Conservation (phyloP, 2,329 filamentous ascomycete species). For the Cercospora janseana region DNA sequence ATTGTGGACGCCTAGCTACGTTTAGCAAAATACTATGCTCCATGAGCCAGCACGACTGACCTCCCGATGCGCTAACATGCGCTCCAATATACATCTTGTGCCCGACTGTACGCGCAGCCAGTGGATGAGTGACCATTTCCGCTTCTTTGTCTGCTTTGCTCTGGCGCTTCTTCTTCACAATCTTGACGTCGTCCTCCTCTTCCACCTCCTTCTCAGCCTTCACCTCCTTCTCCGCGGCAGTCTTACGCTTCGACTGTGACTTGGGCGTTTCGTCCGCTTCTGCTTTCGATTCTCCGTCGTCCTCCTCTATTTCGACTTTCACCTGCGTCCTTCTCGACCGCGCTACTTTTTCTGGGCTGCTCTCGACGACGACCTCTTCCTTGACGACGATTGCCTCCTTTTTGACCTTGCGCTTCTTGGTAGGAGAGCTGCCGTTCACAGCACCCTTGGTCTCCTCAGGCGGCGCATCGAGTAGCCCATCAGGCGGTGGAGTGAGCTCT, state of each 20-base stretch:
- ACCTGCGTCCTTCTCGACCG: constrained; percentile 10
- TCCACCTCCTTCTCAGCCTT: constrained; percentile 14
- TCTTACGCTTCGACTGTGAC: constrained; percentile 18
- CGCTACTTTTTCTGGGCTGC: background rate
- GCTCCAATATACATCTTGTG: constrained; percentile 85
- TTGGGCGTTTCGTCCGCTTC: constrained; percentile 13
- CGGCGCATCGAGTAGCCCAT: constrained; percentile 18
- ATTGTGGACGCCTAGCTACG: constrained; percentile 68
- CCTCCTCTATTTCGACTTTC: constrained; percentile 16
- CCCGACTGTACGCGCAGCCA: constrained; percentile 67
- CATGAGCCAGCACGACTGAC: background rate
- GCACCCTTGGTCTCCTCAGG: constrained; percentile 14
- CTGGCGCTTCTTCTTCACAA: constrained; percentile 40
- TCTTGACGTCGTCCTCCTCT: constrained; percentile 14
- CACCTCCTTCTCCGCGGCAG: constrained; percentile 19
- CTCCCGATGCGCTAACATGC: constrained; percentile 86
- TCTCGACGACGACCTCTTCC: constrained; percentile 3
- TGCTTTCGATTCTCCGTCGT: constrained; percentile 22
- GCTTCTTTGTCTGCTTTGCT: constrained; percentile 59
- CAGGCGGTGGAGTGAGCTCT: constrained; percentile 27
- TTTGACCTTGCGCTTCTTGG: constrained; percentile 30
- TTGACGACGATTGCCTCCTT: constrained; percentile 8
- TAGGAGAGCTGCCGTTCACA: constrained; percentile 12
- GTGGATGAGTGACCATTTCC: constrained; percentile 57
- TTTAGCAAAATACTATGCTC: background rate